Conservation (phyloP, 768 basidiomycete genomes). For the Myochromella boudieri region DNA sequence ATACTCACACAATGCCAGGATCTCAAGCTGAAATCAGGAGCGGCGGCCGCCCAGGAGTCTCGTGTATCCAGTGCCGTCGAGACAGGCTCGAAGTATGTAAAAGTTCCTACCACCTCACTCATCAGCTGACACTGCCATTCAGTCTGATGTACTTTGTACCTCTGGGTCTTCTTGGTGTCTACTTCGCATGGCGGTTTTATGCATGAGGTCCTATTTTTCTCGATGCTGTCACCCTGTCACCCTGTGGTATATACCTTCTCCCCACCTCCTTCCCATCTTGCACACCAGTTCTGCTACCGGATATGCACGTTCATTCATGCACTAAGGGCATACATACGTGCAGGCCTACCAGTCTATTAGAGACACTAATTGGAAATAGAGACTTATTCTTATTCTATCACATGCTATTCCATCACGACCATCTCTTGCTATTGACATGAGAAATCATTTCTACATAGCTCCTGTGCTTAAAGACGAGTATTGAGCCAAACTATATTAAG, state of each 20-base stretch:
- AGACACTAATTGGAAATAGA: conserved; percentile 12
- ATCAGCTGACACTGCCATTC: conserved; percentile 11
- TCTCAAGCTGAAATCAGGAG: conserved; percentile 52
- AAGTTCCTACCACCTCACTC: conserved; percentile 11
- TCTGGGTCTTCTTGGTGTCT: conserved; percentile 73
- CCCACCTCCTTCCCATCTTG: conserved; percentile 3
- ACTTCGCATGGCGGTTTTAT: conserved; percentile 88
- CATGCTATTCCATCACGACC: conserved; percentile 4
- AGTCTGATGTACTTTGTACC: conserved; percentile 87
- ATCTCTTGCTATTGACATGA: conserved; percentile 1
- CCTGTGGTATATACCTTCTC: conserved; percentile 17
- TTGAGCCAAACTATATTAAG: too few species aligned
- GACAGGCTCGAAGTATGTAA: conserved; percentile 65
- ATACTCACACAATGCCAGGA: conserved; percentile 32
- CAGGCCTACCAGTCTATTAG: not conserved
- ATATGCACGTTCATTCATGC: conserved; percentile 7
- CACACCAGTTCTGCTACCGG: not conserved
- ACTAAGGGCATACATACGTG: not conserved
- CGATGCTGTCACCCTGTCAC: not conserved
- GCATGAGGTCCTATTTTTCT: conserved; percentile 29
- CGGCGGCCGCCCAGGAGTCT: conserved; percentile 43
- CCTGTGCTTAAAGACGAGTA: too few species aligned
- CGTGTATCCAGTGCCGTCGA: conserved; percentile 55
- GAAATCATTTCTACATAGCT: not conserved
- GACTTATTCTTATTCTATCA: conserved; percentile 9